These are phyloP conservation scores for Eimeria acervulina DNA, from an alignment of 169 alveolate species.

Conservation along the genomic window DNA sequence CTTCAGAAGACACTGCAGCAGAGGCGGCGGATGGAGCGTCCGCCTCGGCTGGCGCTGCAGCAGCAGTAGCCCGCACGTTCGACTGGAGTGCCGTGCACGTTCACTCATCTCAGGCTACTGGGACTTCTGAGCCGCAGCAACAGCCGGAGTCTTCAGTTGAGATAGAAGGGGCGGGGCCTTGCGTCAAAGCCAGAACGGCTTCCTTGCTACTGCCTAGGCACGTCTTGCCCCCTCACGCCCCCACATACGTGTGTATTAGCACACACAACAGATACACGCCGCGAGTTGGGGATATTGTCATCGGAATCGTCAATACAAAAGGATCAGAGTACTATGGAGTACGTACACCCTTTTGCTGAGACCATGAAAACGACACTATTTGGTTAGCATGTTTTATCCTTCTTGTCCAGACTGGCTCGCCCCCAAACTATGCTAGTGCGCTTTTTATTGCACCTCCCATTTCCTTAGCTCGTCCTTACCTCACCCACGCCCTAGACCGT, in stretches of 20 bases:
- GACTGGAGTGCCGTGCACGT: conserved; percentile 58
- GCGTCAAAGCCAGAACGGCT: conserved; percentile 56
- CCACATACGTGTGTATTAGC: conserved; percentile 63
- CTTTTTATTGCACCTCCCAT: not conserved
- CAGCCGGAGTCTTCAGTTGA: conserved; percentile 26
- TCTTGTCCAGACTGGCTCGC: not conserved
- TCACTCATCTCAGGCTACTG: not conserved
- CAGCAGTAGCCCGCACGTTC: conserved; percentile 50
- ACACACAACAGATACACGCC: conserved; percentile 66
- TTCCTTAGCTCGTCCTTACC: not conserved
- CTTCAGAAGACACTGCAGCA: conserved; percentile 49
- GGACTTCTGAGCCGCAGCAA: not conserved
- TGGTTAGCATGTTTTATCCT: not conserved
- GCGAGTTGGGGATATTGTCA: conserved; percentile 67
- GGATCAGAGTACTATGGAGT: conserved; percentile 70
- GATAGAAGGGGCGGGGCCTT: conserved; percentile 47
- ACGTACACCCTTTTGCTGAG: not conserved
- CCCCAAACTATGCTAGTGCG: not conserved
- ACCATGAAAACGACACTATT: not conserved
- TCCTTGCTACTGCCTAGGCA: conserved; percentile 41
- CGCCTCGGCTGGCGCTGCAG: conserved; percentile 45
- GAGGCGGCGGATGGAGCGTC: conserved; percentile 59
- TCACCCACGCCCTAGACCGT: not conserved
- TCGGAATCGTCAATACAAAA: conserved; percentile 69
- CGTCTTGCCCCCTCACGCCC: conserved; percentile 67